Evolutionary conservation across 1,284 basidiomycete genomes (phyloP).

Genomic region (Sutorius eximius): DNA sequence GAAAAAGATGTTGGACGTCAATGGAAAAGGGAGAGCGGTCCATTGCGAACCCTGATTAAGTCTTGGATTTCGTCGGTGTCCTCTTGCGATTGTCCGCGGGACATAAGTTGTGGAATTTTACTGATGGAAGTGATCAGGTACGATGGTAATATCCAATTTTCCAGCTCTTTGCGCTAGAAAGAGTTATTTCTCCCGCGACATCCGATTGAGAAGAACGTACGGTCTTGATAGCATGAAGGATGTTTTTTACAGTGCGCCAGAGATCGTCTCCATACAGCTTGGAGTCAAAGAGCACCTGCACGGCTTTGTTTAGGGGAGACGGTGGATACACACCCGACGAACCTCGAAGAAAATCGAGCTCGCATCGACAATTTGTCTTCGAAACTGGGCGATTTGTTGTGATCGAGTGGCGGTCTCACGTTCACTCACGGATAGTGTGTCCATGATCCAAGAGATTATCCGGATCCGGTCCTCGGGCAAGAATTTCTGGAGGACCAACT

Average conservation of each 20-base stretch:
- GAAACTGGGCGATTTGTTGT: slow-evolving; percentile 33
- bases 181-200: slow-evolving; percentile 14
- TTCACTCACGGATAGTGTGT: slow-evolving; percentile 38
- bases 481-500: slow-evolving; percentile 48
- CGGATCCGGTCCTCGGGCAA: slow-evolving; percentile 42
- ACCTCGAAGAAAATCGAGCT: slow-evolving; percentile 53
- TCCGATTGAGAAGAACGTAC: slow-evolving; percentile 38
- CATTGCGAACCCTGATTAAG: slow-evolving; percentile 67
- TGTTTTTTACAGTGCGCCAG: slow-evolving; percentile 39
- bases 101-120: slow-evolving; percentile 37
- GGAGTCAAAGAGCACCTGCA: slow-evolving; percentile 38
- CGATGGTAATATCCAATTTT: slow-evolving; percentile 47
- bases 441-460: slow-evolving; percentile 45
- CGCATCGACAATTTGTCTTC: slow-evolving; percentile 47
- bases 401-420: slow-evolving; percentile 18
- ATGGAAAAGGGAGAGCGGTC: slow-evolving; percentile 46
- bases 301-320: slow-evolving; percentile 3
- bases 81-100: slow-evolving; percentile 30
- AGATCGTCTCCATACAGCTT: slow-evolving; percentile 34
- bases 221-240: slow-evolving; percentile 42
- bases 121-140: slow-evolving; percentile 43
- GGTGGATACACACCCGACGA: slow-evolving; percentile 10
- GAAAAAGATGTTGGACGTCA: slow-evolving; percentile 46
- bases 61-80: slow-evolving; percentile 43
- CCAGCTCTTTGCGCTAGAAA: slow-evolving; percentile 44